These are phyloP conservation scores for Rhodocollybia butyracea DNA, from an alignment of 768 basidiomycete species.

Conservation along the genomic window DNA sequence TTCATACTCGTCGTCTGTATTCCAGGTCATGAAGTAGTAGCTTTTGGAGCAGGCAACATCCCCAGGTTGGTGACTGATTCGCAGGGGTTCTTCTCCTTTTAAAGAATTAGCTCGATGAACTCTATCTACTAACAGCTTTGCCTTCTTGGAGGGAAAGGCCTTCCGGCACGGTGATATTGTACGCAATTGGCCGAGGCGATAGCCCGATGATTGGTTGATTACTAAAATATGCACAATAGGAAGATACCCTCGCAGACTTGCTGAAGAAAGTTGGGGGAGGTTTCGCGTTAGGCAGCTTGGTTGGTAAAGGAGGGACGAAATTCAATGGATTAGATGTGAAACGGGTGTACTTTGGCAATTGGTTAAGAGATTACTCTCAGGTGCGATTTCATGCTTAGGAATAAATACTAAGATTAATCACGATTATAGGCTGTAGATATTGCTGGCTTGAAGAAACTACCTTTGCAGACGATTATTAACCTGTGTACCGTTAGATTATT, in stretches of 20 bases:
- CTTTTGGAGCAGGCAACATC: conserved; percentile 86
- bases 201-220: conserved; percentile 25
- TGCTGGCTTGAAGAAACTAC: conserved; percentile 70
- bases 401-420: not conserved
- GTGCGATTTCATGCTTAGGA: conserved; percentile 23
- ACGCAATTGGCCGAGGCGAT: conserved; percentile 22
- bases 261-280: conserved; percentile 54
- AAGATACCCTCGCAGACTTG: conserved; percentile 63
- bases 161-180: conserved; percentile 90
- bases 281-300: conserved; percentile 55
- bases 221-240: conserved; percentile 36
- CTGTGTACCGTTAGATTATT: conserved; percentile 66
- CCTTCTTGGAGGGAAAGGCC: conserved; percentile 82
- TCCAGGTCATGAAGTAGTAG: conserved; percentile 56
- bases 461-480: conserved; percentile 79
- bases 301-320: conserved; percentile 60
- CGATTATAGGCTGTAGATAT: conserved; percentile 73
- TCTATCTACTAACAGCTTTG: too few species aligned
- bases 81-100: conserved; percentile 8
- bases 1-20: conserved; percentile 55
- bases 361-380: conserved; percentile 88
- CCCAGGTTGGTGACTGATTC: conserved; percentile 48
- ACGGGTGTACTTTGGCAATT: conserved; percentile 48
- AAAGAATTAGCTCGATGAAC: too few species aligned
- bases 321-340: conserved; percentile 82